Evolutionary conservation across 2,329 filamentous ascomycete species (phyloP).

Genomic region (Aulographum hederae): DNA sequence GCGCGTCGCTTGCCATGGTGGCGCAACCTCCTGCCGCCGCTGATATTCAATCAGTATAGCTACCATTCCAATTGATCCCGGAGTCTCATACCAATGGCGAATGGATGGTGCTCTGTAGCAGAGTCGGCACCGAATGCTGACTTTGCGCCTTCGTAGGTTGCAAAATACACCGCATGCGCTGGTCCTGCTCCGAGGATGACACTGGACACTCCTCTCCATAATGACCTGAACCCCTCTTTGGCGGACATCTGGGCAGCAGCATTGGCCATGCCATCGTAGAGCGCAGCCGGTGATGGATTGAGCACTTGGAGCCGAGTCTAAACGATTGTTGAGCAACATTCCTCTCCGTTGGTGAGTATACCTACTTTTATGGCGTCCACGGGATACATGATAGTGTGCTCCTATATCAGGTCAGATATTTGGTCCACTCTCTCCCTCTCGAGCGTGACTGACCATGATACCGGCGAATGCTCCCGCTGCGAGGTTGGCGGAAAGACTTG

Average conservation of each 20-base stretch:
- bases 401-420: conserved; percentile 32
- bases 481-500: conserved; percentile 90
- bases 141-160: conserved; percentile 94
- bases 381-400: conserved; percentile 98
- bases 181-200: conserved; percentile 91
- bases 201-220: conserved; percentile 95
- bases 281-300: conserved; percentile 61
- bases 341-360: conserved; percentile 3
- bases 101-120: conserved; percentile 70
- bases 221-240: conserved; percentile 71
- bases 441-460: conserved; percentile 64
- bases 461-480: conserved; percentile 89
- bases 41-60: conserved; percentile 19
- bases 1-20: conserved; percentile 89
- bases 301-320: conserved; percentile 97
- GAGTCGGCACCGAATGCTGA: conserved; percentile 88
- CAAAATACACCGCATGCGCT: conserved; percentile 95
- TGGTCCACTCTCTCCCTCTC: background rate
- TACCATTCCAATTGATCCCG: conserved; percentile 7
- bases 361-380: conserved; percentile 92
- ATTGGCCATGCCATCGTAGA: conserved; percentile 81
- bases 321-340: too few relatives aligned
- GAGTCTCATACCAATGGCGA: conserved; percentile 73
- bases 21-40: conserved; percentile 85
- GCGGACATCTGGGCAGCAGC: conserved; percentile 84